Base-by-base conservation (phyloP, 2,329 filamentous ascomycete species). In the Apiospora koreana region DNA sequence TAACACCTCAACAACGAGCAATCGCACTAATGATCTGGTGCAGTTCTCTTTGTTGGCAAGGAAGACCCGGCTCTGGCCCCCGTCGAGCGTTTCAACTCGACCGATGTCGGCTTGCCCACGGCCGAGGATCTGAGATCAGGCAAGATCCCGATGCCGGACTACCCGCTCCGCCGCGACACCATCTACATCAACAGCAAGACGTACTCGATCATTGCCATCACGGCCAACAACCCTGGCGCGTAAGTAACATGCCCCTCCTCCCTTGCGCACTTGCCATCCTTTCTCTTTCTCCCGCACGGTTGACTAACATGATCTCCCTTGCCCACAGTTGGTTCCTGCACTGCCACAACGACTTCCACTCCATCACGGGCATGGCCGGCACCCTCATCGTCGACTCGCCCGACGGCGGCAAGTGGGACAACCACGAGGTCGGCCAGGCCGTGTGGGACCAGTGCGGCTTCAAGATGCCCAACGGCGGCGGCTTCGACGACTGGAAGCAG, bases 401-500 rank as follows among this genome's bases (percentile, higher is more conserved):
- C 48, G 43, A 69, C 28, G 28, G 28, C 16, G 38, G 4, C 35
- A 21, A 31, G 18, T 69, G 67, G 67, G 64, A 69, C 67, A 64
- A 64, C 48, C 23, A 18, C n/a, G 8, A n/a, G 43, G 35, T 46
- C 4, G 67, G 50, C 48, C 67, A 69, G 23, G 58, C 35, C 16
- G 50, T 69, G 14, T 69, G 67, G 67, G 54, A 69, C 41, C 67
- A 69, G 38, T 69, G 67, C 42, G 48, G 50, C 16, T 69, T 69
- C 67, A 64, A 69, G 67, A 69, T 54, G 38, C 35, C 31, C 23
- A 62, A 41, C 67, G 67, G 67, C 18, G 67, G 67, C 16, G 67
- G 50, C 35, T 69, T 23, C 25, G 14, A 38, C 18, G 67, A 69
- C 23, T 69, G 25, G 70, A 69, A 16, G 79, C 79, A 67, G 74